Evolutionary conservation across 805 yeast species (phyloP), one percentile per base, ranked within the genome.

Genomic region (Pichia cephalocereana): DNA sequence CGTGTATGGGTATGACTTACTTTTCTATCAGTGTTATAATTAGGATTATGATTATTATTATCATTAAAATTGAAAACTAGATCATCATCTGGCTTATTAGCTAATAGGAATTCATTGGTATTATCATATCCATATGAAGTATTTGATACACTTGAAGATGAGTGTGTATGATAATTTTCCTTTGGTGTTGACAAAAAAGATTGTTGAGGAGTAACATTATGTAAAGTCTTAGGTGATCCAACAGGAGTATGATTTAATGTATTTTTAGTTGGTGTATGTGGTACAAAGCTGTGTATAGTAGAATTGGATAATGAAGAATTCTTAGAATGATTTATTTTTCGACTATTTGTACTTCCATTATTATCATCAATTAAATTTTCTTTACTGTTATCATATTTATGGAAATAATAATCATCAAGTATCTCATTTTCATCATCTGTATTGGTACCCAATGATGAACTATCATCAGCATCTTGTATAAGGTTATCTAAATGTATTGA

Each of bases 401-500:
- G 37, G 8, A 34, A 34, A 34, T 34, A 34, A 34, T 34, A 34
- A 34, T 34, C 37, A 34, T 34, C 37, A 12, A 34, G 12, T 10
- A 34, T 34, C 3, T 14, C 32, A 30, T 30, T 30, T 3, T 30
- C 32, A 3, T 30, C 14, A 3, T 30, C 32, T 30, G 11, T 12
- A 30, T 30, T 30, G n/a, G 15, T 19, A 27, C 9, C 46, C 51
- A 10, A 40, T 38, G 45, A 38, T 6, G 38, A 11, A n/a, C 44
- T 47, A 17, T 42, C 39, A 32, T 46, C 48, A 6, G 50, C 39
- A 17, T 39, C 47, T 9, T 45, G 49, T 4, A 53, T 34, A 28
- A 53, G 31, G 37, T 41, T 44, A 19, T 50, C 58, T 26, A 54
- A 31, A 42, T 56, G 57, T 7, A 57, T 55, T 6, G 59, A 56